phyloP scores from a whole-genome alignment of 352 stramenopile species.

The Globisporangium camurandrum region DNA sequence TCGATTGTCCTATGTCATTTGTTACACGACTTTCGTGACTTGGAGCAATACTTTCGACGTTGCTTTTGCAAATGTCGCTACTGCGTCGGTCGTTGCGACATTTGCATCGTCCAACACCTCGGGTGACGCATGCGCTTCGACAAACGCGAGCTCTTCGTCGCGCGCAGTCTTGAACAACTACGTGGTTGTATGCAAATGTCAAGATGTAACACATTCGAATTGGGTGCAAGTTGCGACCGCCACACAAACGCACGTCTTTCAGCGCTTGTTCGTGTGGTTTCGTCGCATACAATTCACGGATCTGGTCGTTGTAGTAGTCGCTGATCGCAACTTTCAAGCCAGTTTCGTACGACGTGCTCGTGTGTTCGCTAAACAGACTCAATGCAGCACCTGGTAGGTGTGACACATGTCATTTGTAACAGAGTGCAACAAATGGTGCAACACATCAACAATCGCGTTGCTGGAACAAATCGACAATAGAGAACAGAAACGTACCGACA shows the following conservation, averaged over 20 bases:
- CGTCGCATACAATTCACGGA: constrained; percentile 74
- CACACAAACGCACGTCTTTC: constrained; percentile 58
- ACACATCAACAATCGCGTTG: not conserved
- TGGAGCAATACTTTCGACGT: constrained; percentile 57
- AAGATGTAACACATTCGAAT: constrained; percentile 1
- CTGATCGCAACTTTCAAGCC: constrained; percentile 73
- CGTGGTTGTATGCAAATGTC: not conserved
- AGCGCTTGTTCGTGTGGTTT: constrained; percentile 45
- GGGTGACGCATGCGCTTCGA: constrained; percentile 47
- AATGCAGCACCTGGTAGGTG: constrained; percentile 25
- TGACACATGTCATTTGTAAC: not conserved
- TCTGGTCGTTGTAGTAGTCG: constrained; percentile 88
- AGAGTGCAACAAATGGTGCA: not conserved
- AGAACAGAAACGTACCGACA: constrained; percentile 25
- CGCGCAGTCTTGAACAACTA: constrained; percentile 59
- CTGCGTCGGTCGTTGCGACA: constrained; percentile 20
- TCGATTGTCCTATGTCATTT: too few relatives aligned
- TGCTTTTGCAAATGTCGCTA: constrained; percentile 44
- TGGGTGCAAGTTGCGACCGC: not conserved
- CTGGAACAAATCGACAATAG: not conserved
- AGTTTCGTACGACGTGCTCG: constrained; percentile 59
- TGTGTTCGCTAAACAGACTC: constrained; percentile 41
- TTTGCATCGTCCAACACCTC: constrained; percentile 28
- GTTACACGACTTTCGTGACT: constrained; percentile 36
- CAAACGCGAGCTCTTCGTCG: constrained; percentile 69